Evolutionary conservation across 1,139 yeast species (phyloP).

Genomic region (Nadsonia commutata): DNA sequence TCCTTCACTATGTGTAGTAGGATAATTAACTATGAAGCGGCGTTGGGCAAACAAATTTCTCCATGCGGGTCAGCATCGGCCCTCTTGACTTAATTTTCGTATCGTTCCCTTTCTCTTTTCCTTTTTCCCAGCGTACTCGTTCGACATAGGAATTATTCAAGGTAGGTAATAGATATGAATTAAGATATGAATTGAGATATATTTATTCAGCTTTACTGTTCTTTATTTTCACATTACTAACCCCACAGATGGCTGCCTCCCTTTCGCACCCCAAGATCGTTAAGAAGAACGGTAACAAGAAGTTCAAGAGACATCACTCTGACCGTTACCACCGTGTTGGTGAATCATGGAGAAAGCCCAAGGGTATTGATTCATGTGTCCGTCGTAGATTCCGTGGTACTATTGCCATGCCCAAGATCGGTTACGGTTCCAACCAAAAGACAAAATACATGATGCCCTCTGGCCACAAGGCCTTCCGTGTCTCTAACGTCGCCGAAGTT

Average conservation of each 20-base stretch:
- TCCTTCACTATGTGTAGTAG: no score
- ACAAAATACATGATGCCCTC: slow-evolving; percentile 93
- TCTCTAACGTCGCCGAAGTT: slow-evolving; percentile 83
- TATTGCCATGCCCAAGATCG: slow-evolving; percentile 97
- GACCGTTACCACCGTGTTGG: slow-evolving; percentile 98
- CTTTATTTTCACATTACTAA: no score
- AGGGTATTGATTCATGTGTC: slow-evolving; percentile 99
- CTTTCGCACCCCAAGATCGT: slow-evolving; percentile 98
- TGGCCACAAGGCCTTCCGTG: slow-evolving; percentile 95
- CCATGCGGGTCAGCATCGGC: no score
- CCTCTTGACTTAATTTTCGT: neutral
- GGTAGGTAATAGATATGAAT: no score
- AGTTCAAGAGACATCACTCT: slow-evolving; percentile 99
- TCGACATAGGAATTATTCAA: neutral
- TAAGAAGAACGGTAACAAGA: slow-evolving; percentile 89
- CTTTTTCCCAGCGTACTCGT: neutral
- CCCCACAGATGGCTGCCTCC: slow-evolving; percentile 90
- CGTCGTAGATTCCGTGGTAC: slow-evolving; percentile 99
- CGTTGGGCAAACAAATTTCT: neutral
- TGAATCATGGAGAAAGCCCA: slow-evolving; percentile 99
- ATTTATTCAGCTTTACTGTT: no score
- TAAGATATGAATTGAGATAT: no score
- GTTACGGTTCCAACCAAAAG: slow-evolving; percentile 99
- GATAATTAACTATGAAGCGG: neutral
- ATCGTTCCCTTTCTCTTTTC: neutral